Evolutionary conservation across 83 land plant species (phyloP), one percentile per base, ranked within the genome.

Genomic region (Picea abies): DNA sequence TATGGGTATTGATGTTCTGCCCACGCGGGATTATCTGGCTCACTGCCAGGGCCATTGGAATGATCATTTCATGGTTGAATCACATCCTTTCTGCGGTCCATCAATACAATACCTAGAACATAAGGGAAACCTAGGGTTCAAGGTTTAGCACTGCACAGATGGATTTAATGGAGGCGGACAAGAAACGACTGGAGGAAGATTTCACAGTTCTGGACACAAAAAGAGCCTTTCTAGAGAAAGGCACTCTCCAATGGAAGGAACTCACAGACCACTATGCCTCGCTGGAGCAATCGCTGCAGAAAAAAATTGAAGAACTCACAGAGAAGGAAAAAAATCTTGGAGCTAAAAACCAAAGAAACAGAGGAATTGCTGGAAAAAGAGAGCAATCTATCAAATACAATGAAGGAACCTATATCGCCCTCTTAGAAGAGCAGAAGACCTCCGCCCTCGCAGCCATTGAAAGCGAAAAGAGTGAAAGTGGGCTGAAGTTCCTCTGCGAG

Each of bases 211-310:
- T 97, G 69, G 92, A 92, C 86, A 79, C 82, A 61, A 94, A 95
- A 82, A 80, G 88, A 75, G 87, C 87, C 20, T 86, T 93, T 63
- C 90, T 97, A 80, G 86, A 90, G 37, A 87, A 82, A 83, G 93
- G 90, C 90, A 92, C 99, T 5, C 81, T 84, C 23, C 91, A 93
- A 39, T 97, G 99, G 99, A 92, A 90, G 80, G 98, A 95, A 79
- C 96, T 97, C 44, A 88, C 93, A 41, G 95, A 89, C 44, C 95
- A 95, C 88, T 91, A 93, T 86, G 81, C 87, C 56, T 83, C 87
- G 37, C 86, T 97, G 67, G 99, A 97, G 83, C 87, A 83, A 66
- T 61, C 88, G 75, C 81, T 97, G 69, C 68, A 84, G 80, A 62
- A 49, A 81, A 84, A 90, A 44, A 86, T 93, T 16, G 91, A 93